Evolutionary conservation across 139 green algal species (phyloP), one percentile per base, ranked within the genome.

Genomic region (Dunaliella primolecta): DNA sequence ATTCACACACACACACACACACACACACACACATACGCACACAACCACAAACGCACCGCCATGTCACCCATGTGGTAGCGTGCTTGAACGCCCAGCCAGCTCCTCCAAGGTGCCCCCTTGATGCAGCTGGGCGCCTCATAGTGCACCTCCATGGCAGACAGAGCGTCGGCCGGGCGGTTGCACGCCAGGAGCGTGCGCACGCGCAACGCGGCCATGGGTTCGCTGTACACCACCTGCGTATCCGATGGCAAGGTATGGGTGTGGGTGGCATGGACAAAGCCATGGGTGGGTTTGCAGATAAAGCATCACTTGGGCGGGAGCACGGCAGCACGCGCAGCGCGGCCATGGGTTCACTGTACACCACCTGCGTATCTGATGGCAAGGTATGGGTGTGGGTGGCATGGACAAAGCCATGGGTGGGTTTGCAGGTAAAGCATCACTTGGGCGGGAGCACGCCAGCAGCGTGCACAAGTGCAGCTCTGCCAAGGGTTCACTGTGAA

Each of bases 291-390:
- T n/a, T n/a, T n/a, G n/a, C n/a, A n/a, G n/a, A n/a, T n/a, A n/a
- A n/a, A n/a, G n/a, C n/a, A n/a, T n/a, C n/a, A n/a, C n/a, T n/a
- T n/a, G n/a, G n/a, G n/a, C n/a, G n/a, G n/a, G n/a, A n/a, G n/a
- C n/a, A n/a, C n/a, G n/a, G n/a, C n/a, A n/a, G 55, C n/a, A 80
- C 87, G 0, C 84, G 82, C 27, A 84, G 33, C 0, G 85, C 80
- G 0, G 88, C 88, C 80, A 91, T 55, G 37, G 85, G 81, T 55
- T 91, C 88, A 72, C 85, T 88, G 83, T 89, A 91, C 55, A 83
- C 72, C 31, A 89, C 85, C 87, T 91, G 87, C 75, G 24, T 34
- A 3, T 30, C 11, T 79, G n/a, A 31, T 11, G 11, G n/a, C 21
- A n/a, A n/a, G n/a, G 72, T 34, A 15, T 64, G 46, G 7, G n/a